These are phyloP conservation scores for Leccinum imitatum DNA, from an alignment of 768 basidiomycete species.

Conservation along the genomic window DNA sequence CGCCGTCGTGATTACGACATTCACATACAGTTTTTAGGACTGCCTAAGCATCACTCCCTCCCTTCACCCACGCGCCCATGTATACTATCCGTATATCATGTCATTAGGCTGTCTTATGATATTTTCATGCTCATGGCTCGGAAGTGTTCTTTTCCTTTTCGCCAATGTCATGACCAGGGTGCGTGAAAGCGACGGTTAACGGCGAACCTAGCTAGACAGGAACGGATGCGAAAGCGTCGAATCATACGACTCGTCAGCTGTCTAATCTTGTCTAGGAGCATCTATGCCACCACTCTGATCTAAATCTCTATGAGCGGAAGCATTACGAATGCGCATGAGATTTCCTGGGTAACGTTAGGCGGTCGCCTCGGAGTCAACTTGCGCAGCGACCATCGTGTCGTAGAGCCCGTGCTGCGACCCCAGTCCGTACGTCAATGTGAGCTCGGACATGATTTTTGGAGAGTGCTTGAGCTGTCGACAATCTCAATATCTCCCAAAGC, in stretches of 20 bases:
- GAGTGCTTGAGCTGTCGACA: slow-evolving; percentile 60
- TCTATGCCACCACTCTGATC: not conserved
- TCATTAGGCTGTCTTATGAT: slow-evolving; percentile 23
- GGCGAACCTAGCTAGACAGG: not conserved
- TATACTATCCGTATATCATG: slow-evolving; percentile 24
- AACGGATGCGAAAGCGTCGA: not conserved
- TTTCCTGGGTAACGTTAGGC: not conserved
- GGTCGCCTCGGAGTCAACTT: slow-evolving; percentile 5
- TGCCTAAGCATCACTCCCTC: slow-evolving; percentile 13
- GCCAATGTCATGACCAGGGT: not conserved
- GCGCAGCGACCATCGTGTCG: slow-evolving; percentile 41
- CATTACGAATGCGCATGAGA: not conserved
- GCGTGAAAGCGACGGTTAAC: no score
- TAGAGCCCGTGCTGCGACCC: slow-evolving; percentile 81
- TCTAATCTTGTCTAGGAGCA: not conserved
- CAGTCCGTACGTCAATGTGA: slow-evolving; percentile 81
- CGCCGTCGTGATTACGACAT: not conserved
- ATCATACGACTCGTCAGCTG: not conserved
- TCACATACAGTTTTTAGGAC: slow-evolving; percentile 13
- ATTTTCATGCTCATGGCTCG: slow-evolving; percentile 15
- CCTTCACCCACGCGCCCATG: slow-evolving; percentile 10
- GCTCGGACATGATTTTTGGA: slow-evolving; percentile 55
- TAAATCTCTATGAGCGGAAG: not conserved
- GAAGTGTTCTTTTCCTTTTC: not conserved
- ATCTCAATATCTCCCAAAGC: not conserved